These are phyloP conservation scores for Geotrichum restrictum DNA, from an alignment of 1,139 yeast species.

Conservation along the genomic window DNA sequence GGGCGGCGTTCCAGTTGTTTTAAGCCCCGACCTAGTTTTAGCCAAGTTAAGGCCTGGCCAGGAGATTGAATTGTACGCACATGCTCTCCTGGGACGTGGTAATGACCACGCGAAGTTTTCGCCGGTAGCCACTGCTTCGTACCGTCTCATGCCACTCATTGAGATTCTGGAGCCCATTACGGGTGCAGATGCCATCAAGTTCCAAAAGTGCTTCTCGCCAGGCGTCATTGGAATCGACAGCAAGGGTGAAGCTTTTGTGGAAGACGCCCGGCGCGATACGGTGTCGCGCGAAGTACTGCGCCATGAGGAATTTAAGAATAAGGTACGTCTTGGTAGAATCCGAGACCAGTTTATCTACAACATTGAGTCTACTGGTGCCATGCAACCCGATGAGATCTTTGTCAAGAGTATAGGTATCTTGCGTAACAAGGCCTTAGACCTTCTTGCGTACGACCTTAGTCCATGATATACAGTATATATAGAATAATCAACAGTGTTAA, in stretches of 20 bases:
- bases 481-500: too few relatives aligned
- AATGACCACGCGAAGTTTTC: conserved; percentile 96
- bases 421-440: conserved; percentile 78
- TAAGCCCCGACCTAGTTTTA: conserved; percentile 73
- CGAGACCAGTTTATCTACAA: conserved; percentile 92
- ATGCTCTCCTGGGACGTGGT: conserved; percentile 88
- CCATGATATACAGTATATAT: neutral
- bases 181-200: conserved; percentile 72
- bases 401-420: conserved; percentile 81
- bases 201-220: conserved; percentile 85
- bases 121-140: conserved; percentile 96
- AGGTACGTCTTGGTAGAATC: conserved; percentile 84
- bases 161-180: conserved; percentile 68
- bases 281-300: conserved; percentile 94
- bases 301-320: conserved; percentile 83
- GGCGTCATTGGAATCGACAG: conserved; percentile 81
- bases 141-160: conserved; percentile 88
- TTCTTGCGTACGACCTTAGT: conserved; percentile 36
- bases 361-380: conserved; percentile 93
- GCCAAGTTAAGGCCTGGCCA: conserved; percentile 97
- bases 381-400: conserved; percentile 94
- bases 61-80: conserved; percentile 85
- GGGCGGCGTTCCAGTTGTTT: conserved; percentile 44
- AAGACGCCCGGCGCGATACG: conserved; percentile 89
- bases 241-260: conserved; percentile 72